phyloP scores from a whole-genome alignment of 257 asterid species.

The Solanum tacnaense region DNA sequence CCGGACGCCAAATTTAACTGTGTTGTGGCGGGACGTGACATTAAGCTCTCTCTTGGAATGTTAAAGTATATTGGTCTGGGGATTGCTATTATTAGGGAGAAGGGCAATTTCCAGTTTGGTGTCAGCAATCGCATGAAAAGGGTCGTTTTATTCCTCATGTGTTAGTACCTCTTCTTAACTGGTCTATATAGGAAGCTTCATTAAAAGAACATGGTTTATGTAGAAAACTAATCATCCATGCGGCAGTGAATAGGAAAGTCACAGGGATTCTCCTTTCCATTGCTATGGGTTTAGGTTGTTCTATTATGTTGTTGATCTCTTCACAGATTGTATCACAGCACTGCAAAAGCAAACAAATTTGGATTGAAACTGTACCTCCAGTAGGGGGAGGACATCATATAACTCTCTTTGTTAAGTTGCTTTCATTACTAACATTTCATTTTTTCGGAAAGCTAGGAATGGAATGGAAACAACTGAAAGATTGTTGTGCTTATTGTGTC shows the following conservation, averaged over 20 bases:
- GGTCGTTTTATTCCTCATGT: not conserved
- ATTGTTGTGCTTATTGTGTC: not conserved
- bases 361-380: not conserved
- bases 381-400: not conserved
- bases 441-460: not conserved
- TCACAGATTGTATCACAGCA: not conserved
- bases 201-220: not conserved
- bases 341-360: not conserved
- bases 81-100: not conserved
- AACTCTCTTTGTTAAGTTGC: not conserved
- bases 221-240: not conserved
- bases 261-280: not conserved
- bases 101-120: not conserved
- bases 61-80: not conserved
- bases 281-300: not conserved
- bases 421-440: not conserved
- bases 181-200: not conserved
- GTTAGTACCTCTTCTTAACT: not conserved
- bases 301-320: not conserved
- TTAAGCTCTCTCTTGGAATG: not conserved
- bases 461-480: not conserved
- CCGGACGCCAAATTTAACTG: too few relatives aligned
- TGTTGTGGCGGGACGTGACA: too few relatives aligned
- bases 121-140: not conserved
- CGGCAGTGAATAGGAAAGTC: not conserved